Percentiles rank a stretch among this genome's conserved stretches.
Evolutionary conservation across 495 filamentous ascomycete genomes (phyloP).

Genomic region (Astrothelium subdiscretum): DNA sequence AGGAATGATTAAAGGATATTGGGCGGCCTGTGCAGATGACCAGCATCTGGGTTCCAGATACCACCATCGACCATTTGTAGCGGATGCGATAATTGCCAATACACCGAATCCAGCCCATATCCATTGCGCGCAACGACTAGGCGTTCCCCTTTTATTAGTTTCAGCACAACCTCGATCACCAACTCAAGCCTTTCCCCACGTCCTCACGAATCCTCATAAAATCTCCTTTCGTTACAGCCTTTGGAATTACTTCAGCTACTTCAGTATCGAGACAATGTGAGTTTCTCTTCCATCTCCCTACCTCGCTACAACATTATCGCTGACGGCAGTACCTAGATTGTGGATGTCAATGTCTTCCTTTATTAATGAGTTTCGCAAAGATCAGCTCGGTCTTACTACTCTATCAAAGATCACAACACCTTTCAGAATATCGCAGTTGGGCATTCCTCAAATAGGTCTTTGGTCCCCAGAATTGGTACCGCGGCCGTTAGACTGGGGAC

Average conservation of each 20-base stretch:
- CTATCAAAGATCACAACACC: conserved; percentile 53
- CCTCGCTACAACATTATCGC: no score
- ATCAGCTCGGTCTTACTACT: conserved; percentile 22
- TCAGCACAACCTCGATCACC: conserved; percentile 68
- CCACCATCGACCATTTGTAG: conserved; percentile 69
- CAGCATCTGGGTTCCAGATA: no score
- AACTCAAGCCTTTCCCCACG: conserved; percentile 59
- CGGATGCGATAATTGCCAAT: conserved; percentile 75
- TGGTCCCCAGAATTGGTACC: conserved; percentile 75
- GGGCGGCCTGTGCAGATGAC: no score
- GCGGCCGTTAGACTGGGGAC: conserved; percentile 65
- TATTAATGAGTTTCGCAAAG: conserved; percentile 25
- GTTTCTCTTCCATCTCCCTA: no score
- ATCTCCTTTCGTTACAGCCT: conserved; percentile 44
- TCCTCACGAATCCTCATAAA: conserved; percentile 55
- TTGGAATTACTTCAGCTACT: conserved; percentile 65
- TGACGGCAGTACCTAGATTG: conserved; percentile 32
- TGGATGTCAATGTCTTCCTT: no score
- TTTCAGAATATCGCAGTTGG: conserved; percentile 47
- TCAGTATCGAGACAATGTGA: conserved; percentile 62
- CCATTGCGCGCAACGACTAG: conserved; percentile 70
- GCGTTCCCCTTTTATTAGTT: conserved; percentile 70
- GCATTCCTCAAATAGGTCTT: conserved; percentile 68
- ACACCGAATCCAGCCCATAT: conserved; percentile 73
- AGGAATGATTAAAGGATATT: no score